These are phyloP conservation scores for Monosporascus sp. DNA, from an alignment of 2,329 filamentous ascomycete species.

Conservation along the genomic window DNA sequence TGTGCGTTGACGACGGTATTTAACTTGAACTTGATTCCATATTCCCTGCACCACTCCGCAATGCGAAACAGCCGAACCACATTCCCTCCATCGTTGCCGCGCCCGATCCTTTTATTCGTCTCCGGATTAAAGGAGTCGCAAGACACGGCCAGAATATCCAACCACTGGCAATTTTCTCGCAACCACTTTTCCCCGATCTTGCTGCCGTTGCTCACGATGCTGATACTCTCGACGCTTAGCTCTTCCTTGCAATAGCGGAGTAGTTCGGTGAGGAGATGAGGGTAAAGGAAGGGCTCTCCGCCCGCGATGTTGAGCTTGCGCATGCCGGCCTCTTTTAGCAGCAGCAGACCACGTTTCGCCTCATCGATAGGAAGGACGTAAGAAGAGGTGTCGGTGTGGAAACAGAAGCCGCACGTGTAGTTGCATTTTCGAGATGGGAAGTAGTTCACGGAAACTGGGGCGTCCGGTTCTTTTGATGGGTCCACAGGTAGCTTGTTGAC, in stretches of 20 bases:
- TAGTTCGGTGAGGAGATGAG: slow-evolving; percentile 35
- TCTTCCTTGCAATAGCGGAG: slow-evolving; percentile 42
- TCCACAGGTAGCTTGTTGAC: neutral
- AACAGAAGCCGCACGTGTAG: slow-evolving; percentile 48
- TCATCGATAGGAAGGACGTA: slow-evolving; percentile 33
- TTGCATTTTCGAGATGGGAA: slow-evolving; percentile 42
- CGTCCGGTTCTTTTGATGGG: neutral
- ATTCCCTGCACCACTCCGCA: slow-evolving; percentile 37
- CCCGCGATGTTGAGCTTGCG: slow-evolving; percentile 51
- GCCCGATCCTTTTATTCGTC: slow-evolving; percentile 46
- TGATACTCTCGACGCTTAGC: slow-evolving; percentile 43
- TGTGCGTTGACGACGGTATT: slow-evolving; percentile 48
- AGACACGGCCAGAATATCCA: slow-evolving; percentile 50
- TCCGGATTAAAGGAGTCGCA: slow-evolving; percentile 48
- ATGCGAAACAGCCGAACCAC: slow-evolving; percentile 38
- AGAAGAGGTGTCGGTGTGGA: slow-evolving; percentile 47
- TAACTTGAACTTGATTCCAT: slow-evolving; percentile 49
- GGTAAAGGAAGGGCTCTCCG: slow-evolving; percentile 49
- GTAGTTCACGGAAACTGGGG: slow-evolving; percentile 39
- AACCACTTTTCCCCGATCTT: slow-evolving; percentile 39
- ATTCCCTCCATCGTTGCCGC: slow-evolving; percentile 39
- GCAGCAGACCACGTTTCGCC: slow-evolving; percentile 37
- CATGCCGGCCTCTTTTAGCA: slow-evolving; percentile 46
- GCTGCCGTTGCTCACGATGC: slow-evolving; percentile 49
- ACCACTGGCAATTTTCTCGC: slow-evolving; percentile 31